A percentile compares a stretch with the other conserved stretches of the same genome.
phyloP scores from a whole-genome alignment of 768 basidiomycete species.

The Phaffia australis region DNA sequence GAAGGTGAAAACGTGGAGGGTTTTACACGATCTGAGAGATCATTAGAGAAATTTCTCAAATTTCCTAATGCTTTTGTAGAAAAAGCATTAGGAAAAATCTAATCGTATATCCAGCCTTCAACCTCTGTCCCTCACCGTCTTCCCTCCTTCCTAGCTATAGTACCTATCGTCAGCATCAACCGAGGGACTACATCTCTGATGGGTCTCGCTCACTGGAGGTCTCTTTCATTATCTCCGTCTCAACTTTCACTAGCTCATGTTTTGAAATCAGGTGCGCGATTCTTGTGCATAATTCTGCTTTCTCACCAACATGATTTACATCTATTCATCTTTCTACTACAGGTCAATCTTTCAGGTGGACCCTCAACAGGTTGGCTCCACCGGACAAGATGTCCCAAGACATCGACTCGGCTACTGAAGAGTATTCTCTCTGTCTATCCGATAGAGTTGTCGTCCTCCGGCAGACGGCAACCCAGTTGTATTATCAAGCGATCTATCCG shows the following conservation, averaged over 20 bases:
- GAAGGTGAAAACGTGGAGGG: too few relatives aligned
- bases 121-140: too few relatives aligned
- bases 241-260: conserved; percentile 71
- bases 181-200: too few relatives aligned
- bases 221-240: conserved; percentile 50
- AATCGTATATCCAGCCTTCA: too few relatives aligned
- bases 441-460: conserved; percentile 36
- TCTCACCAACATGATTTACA: conserved; percentile 27
- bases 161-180: too few relatives aligned
- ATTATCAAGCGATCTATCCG: conserved; percentile 32
- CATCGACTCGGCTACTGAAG: conserved; percentile 16
- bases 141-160: too few relatives aligned
- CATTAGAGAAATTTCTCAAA: too few relatives aligned
- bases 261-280: conserved; percentile 72
- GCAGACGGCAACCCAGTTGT: conserved; percentile 31
- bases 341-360: conserved; percentile 25
- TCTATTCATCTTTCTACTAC: not conserved
- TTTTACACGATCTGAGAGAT: too few relatives aligned
- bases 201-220: conserved; percentile 31
- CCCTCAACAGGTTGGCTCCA: not conserved
- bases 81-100: too few relatives aligned
- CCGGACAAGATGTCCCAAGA: not conserved
- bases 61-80: too few relatives aligned
- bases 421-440: conserved; percentile 35
- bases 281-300: conserved; percentile 45